These are phyloP conservation scores for Trichophyton mentagrophytes DNA, from an alignment of 2,329 filamentous ascomycete species.

Conservation along the genomic window DNA sequence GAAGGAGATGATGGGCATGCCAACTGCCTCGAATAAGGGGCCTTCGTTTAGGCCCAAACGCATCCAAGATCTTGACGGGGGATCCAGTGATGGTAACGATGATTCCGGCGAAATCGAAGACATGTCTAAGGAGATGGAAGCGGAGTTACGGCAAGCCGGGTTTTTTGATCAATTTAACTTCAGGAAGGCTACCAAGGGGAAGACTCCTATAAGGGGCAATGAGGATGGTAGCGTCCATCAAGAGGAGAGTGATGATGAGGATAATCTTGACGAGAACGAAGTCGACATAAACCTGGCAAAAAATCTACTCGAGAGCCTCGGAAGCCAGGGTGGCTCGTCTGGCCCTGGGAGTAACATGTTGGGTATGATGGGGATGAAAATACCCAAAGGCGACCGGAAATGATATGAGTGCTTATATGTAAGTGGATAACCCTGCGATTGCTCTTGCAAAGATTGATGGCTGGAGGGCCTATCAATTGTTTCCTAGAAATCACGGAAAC, in stretches of 20 bases:
- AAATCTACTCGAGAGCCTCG: conserved; percentile 86
- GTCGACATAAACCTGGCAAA: conserved; percentile 79
- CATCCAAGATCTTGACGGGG: conserved; percentile 6
- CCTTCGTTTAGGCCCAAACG: conserved; percentile 10
- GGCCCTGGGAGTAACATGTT: conserved; percentile 83
- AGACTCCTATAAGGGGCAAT: conserved; percentile 15
- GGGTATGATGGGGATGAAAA: conserved; percentile 66
- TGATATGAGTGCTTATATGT: background rate
- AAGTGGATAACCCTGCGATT: background rate
- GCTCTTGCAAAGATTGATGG: too few relatives aligned
- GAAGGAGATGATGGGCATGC: conserved; percentile 76
- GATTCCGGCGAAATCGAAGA: conserved; percentile 44
- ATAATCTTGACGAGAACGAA: conserved; percentile 44
- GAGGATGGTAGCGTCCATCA: conserved; percentile 6
- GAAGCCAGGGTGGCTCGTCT: conserved; percentile 70
- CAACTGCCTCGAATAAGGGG: conserved; percentile 24
- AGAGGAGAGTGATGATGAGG: conserved; percentile 16
- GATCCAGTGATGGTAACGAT: conserved; percentile 32
- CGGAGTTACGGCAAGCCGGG: conserved; percentile 35
- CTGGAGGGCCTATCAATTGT: too few relatives aligned
- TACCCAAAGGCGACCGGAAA: conserved; percentile 61
- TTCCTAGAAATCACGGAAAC: too few relatives aligned
- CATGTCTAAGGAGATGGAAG: conserved; percentile 35
- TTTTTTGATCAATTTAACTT: conserved; percentile 26
- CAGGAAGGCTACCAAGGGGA: conserved; percentile 19